Evolutionary conservation across 805 yeast genomes (phyloP), one percentile per base, ranked within the genome.

Genomic region (Zygosaccharomyces siamensis): DNA sequence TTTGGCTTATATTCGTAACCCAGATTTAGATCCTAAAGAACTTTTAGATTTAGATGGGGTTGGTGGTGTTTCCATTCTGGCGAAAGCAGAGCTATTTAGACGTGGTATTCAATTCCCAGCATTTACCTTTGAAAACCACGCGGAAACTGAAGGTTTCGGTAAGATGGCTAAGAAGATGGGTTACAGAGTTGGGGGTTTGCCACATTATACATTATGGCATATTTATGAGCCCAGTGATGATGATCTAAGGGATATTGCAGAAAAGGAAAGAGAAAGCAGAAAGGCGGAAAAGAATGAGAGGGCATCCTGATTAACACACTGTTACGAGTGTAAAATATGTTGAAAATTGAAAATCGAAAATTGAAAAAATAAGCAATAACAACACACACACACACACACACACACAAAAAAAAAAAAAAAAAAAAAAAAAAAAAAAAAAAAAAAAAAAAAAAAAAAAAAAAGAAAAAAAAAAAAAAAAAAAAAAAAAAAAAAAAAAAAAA

Each of bases 141-240:
- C 95, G 0, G 95, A 86, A 64, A 86, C 95, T 0, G 95, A 86
- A 64, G 93, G 89, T 1, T 86, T 86, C 69, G 95, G 95, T 32
- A 86, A 86, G 60, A 75, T 89, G 83, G 82, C 89, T 18, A 83
- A 75, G 57, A 71, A 73, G 53, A 84, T 87, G 85, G 95, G 95
- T 5, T 86, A 78, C 67, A 72, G 72, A 52, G 95, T 89, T 11
- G 93, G 89, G 33, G 97, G 97, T 0, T 74, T 89, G 54, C 96
- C 96, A 4, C 90, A 89, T 69, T 89, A 88, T 66, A 86, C 90
- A 0, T 72, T 88, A 38, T 88, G 96, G 96, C 96, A 88, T 66
- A 85, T 89, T 43, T 86, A 84, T 64, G 95, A 86, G 62, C 95
- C 95, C 12, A 84, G 90, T 69, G 90, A 84, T 65, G 92, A 86